Evolutionary conservation across 768 basidiomycete genomes (phyloP), one percentile per base, ranked within the genome.

Genomic region (Agaricus subrufescens): DNA sequence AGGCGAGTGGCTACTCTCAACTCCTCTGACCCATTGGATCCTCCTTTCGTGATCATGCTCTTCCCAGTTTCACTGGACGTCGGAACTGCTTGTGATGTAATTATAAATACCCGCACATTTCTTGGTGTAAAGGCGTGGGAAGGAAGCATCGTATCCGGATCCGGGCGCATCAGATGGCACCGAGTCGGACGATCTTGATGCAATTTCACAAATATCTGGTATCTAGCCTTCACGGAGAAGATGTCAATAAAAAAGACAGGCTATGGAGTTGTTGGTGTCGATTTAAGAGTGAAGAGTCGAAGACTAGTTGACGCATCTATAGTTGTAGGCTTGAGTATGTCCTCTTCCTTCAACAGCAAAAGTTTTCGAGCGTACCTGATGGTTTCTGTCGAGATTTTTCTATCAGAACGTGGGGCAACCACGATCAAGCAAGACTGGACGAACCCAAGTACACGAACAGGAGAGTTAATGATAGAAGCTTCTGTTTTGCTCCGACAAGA

Each of bases 71-170:
- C 9, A 39, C 27, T 1, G 46, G 63, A 48, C 69, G 69, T 50
- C 46, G 63, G n/a, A n/a, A 54, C 62, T 11, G 60, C 69, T 46
- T 56, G 59, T 4, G 55, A 60, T 27, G 61, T 34, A 11, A 46
- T 59, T n/a, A 10, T 38, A 23, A 23, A 9, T 25, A 7, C 50
- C 10, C 29, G 51, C 7, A 15, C 34, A 9, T 59, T 59, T 50
- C 34, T 3, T 11, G 34, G 48, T 14, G 56, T 58, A 2, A 37
- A 44, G 15, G 56, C 55, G 6, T 59, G 51, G 52, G 50, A 47
- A 4, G 56, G 51, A 1, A 57, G 49, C 25, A 31, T 44, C 1
- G 14, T 49, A 7, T 30, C n/a, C 3, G 48, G 43, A 8, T 3
- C 2, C 0, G 19, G 34, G 6, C 27, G 19, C 47, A 31, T 43